A percentile compares a stretch with the other conserved stretches of the same genome.
Conservation (phyloP, 257 asterid species). For the Solanum piurae region DNA sequence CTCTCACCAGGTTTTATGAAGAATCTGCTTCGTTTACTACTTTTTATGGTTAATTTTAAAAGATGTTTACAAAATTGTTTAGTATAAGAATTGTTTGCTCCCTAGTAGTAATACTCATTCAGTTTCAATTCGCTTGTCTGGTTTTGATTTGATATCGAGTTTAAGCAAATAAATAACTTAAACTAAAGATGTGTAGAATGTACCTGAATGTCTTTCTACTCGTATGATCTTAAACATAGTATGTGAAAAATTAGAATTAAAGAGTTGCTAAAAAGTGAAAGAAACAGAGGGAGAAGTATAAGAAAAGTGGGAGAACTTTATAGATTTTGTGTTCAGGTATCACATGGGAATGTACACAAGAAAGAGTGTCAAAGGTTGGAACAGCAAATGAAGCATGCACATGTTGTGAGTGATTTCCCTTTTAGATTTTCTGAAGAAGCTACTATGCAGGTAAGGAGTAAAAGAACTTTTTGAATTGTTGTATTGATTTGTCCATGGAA, state of each 20-base stretch:
- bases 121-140: neutral
- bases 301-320: neutral
- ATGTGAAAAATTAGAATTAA: neutral
- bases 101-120: neutral
- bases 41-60: neutral
- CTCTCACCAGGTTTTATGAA: conserved; percentile 62
- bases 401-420: conserved; percentile 50
- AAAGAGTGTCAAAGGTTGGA: conserved; percentile 65
- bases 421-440: conserved; percentile 51
- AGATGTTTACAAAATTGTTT: neutral
- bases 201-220: neutral
- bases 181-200: neutral
- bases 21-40: neutral
- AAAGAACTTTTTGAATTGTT: neutral
- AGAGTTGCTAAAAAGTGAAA: neutral
- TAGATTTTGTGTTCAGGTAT: conserved; percentile 25
- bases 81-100: neutral
- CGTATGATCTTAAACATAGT: neutral
- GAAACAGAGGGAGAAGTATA: neutral
- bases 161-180: neutral
- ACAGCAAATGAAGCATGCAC: conserved; percentile 53
- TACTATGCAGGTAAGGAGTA: conserved; percentile 23
- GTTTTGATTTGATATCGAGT: neutral
- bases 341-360: conserved; percentile 62
- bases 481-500: neutral